These are phyloP conservation scores for Epipyxis sp. DNA, from an alignment of 108 stramenopile species.

Conservation along the genomic window DNA sequence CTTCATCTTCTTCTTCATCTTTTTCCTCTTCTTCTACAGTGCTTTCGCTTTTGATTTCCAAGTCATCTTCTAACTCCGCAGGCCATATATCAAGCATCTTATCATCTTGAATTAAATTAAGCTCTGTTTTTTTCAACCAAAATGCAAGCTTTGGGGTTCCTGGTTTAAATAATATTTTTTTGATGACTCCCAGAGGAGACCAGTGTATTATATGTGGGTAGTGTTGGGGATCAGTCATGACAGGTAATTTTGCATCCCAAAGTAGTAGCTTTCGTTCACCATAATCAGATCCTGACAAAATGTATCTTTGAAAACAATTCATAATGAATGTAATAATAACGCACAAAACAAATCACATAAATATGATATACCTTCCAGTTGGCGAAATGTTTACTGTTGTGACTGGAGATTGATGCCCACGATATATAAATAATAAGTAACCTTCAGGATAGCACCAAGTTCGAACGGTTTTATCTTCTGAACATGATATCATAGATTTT, in stretches of 20 bases:
- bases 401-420: neutral
- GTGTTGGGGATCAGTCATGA: neutral
- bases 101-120: neutral
- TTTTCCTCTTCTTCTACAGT: conserved; percentile 15
- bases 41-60: neutral
- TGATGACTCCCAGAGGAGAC: conserved; percentile 11
- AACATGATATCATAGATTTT: conserved; percentile 17
- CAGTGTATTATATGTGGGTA: conserved; percentile 27
- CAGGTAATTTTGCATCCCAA: conserved; percentile 11
- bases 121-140: conserved; percentile 13
- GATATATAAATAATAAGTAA: conserved; percentile 11
- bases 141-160: neutral
- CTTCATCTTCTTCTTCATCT: conserved; percentile 17
- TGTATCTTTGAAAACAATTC: conserved; percentile 1
- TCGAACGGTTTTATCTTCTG: conserved; percentile 21
- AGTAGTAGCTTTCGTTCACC: conserved; percentile 14
- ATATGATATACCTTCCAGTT: neutral
- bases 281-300: conserved; percentile 26
- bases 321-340: conserved; percentile 10
- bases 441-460: conserved; percentile 23
- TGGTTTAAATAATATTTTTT: conserved; percentile 5
- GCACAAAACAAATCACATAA: neutral
- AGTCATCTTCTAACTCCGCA: conserved; percentile 2
- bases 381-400: neutral
- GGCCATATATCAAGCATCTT: conserved; percentile 26